Evolutionary conservation across 1,139 yeast genomes (phyloP).

Genomic region (Yarrowia galli): DNA sequence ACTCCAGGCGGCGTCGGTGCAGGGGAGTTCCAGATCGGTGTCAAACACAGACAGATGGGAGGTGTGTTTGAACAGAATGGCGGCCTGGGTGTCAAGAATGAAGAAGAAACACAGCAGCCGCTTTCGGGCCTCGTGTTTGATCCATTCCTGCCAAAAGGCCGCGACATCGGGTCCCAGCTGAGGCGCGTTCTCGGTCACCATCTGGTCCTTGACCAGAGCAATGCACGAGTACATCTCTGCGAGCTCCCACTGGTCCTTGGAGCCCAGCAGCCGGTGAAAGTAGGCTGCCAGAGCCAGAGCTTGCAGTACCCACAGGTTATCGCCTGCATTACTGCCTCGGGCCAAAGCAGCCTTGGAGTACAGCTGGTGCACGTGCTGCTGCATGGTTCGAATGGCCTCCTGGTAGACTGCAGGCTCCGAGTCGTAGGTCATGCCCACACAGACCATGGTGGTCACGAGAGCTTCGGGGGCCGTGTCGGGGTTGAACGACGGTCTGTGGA

Average conservation of each 20-base stretch:
- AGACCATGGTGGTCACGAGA: conserved; percentile 49
- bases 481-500: conserved; percentile 51
- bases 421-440: conserved; percentile 52
- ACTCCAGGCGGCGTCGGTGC: conserved; percentile 55
- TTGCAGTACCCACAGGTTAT: conserved; percentile 47
- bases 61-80: conserved; percentile 47
- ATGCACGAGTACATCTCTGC: conserved; percentile 44
- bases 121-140: conserved; percentile 49
- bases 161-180: conserved; percentile 41
- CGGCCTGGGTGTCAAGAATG: conserved; percentile 51
- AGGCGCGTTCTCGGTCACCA: conserved; percentile 47
- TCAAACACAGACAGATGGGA: conserved; percentile 52
- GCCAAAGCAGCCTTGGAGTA: conserved; percentile 6
- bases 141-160: conserved; percentile 50
- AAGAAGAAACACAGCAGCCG: conserved; percentile 51
- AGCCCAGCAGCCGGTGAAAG: conserved; percentile 48
- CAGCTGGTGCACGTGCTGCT: conserved; percentile 20
- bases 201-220: conserved; percentile 48
- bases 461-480: conserved; percentile 47
- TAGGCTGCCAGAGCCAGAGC: conserved; percentile 46
- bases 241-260: conserved; percentile 45
- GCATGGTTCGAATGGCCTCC: conserved; percentile 36
- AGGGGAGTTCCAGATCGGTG: conserved; percentile 55
- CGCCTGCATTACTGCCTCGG: conserved; percentile 41
- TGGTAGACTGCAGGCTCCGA: conserved; percentile 46